Evolutionary conservation across 768 basidiomycete genomes (phyloP).

Genomic region (Coprinellus micaceus): DNA sequence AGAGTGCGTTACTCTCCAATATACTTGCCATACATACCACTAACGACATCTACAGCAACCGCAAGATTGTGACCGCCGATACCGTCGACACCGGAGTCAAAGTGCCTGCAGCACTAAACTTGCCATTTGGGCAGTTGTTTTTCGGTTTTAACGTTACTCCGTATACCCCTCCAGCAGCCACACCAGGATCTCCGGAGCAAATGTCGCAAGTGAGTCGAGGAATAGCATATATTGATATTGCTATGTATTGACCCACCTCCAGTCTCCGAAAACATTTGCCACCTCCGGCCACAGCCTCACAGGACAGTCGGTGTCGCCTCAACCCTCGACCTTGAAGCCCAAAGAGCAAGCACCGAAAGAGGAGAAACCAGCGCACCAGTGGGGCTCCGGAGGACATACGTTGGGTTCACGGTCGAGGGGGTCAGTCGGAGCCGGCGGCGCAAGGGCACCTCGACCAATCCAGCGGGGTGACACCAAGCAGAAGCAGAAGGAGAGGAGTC

Average conservation of each 20-base stretch:
- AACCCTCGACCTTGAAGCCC: slow-evolving; percentile 27
- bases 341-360: slow-evolving; percentile 59
- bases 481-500: slow-evolving; percentile 50
- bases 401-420: slow-evolving; percentile 42
- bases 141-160: slow-evolving; percentile 87
- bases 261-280: slow-evolving; percentile 49
- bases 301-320: slow-evolving; percentile 38
- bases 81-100: slow-evolving; percentile 69
- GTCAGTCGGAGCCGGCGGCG: slow-evolving; percentile 54
- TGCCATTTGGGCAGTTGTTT: slow-evolving; percentile 93
- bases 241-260: slow-evolving; percentile 9
- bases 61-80: slow-evolving; percentile 78
- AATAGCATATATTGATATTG: background rate
- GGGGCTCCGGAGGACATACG: slow-evolving; percentile 48
- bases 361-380: slow-evolving; percentile 32
- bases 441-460: slow-evolving; percentile 43
- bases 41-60: slow-evolving; percentile 52
- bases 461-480: slow-evolving; percentile 33
- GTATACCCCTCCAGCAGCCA: slow-evolving; percentile 51
- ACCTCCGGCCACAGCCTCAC: slow-evolving; percentile 69
- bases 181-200: slow-evolving; percentile 28
- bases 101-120: slow-evolving; percentile 84
- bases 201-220: slow-evolving; percentile 25
- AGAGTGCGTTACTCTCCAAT: slow-evolving; percentile 54
- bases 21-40: background rate